Evolutionary conservation across 768 basidiomycete species (phyloP).

Genomic region (Lepiota venenata): DNA sequence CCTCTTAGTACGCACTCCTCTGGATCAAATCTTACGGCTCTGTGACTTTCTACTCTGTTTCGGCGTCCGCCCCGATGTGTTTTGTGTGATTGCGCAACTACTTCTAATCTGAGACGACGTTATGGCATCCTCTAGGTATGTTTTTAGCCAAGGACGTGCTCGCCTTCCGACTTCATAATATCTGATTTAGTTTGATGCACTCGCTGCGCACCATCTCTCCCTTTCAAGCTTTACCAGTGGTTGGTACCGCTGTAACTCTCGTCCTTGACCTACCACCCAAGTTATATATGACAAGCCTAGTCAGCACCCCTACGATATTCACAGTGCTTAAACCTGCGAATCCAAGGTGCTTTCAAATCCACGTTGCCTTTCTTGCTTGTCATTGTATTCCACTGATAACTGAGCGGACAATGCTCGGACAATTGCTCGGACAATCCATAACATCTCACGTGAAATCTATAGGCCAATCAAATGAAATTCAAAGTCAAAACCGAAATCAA

Average conservation of each 20-base stretch:
- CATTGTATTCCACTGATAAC: neutral
- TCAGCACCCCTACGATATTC: conserved; percentile 75
- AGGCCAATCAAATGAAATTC: conserved; percentile 8
- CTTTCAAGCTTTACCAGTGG: conserved; percentile 80
- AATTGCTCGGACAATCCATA: too few species aligned
- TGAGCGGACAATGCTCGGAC: neutral
- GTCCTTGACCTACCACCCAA: conserved; percentile 88
- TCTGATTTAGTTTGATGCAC: conserved; percentile 76
- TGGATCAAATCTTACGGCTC: conserved; percentile 89
- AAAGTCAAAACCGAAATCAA: conserved; percentile 14
- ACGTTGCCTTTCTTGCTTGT: neutral
- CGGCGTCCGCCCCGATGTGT: conserved; percentile 92
- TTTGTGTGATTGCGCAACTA: conserved; percentile 96
- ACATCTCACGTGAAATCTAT: neutral
- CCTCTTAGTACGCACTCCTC: conserved; percentile 92
- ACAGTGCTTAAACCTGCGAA: conserved; percentile 19
- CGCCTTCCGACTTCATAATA: conserved; percentile 6
- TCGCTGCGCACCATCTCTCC: conserved; percentile 92
- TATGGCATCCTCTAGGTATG: conserved; percentile 82
- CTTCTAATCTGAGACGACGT: conserved; percentile 87
- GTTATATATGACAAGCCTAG: conserved; percentile 87
- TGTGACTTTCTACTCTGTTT: conserved; percentile 99
- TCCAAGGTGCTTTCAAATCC: conserved; percentile 7
- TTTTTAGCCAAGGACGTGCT: conserved; percentile 1
- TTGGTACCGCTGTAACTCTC: conserved; percentile 91